Evolutionary conservation across 78 protist species (phyloP), one percentile per base, ranked within the genome.

Genomic region (Polysphondylium violaceum): DNA sequence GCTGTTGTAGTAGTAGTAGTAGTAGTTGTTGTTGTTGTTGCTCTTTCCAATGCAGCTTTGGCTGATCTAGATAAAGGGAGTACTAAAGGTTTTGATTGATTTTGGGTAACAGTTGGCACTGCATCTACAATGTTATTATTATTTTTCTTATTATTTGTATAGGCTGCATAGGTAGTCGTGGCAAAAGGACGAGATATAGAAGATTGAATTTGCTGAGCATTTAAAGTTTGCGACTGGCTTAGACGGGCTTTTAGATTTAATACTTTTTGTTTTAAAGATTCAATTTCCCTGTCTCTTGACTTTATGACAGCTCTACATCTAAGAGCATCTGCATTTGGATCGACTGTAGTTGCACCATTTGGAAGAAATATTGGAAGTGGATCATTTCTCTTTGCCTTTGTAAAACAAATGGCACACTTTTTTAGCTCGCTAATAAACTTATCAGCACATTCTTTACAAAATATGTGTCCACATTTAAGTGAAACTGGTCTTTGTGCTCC

Each of bases 381-480:
- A 63, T 77, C 87, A 25, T 56, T 50, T 17, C n/a, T 2, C 16
- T 2, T 12, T 35, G 87, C 12, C 21, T 61, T 76, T 12, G 12
- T 35, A 47, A 55, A 64, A 50, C 87, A 77, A 2, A 36, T 29
- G 25, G 87, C 75, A 19, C 87, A 77, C 1, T 23, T 17, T 21
- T 55, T 50, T 3, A 25, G 23, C 1, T 47, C 12, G 3, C 8
- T 33, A 3, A 53, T 17, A 40, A 17, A 44, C 29, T 71, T 63
- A 29, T 77, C 31, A 9, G 33, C 9, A 64, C 51, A 77, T 11
- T 8, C 3, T 47, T 53, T 64, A 23, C 87, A 73, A 77, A 47
- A 77, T 11, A 77, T 63, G 47, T 77, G 87, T 16, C 87, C 87
- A 77, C 87, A 77, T 35, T 64, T 77, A 1, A 77, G 33, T 36